Conservation (phyloP, 2,329 filamentous ascomycete species). For the Apiospora rasikravindrae region DNA sequence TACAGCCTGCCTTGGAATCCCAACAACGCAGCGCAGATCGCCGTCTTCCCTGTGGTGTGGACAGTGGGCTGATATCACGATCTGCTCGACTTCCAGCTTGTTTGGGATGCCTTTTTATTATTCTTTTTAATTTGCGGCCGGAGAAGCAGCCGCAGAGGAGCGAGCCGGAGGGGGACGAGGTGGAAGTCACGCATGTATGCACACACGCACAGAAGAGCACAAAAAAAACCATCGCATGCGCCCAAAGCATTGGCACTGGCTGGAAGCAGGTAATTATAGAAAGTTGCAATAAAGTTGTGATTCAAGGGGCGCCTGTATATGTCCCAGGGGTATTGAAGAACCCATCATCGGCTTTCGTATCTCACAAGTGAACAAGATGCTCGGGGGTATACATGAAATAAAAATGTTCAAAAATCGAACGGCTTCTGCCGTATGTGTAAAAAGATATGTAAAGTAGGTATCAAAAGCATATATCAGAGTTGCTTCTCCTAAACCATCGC, state of each 20-base stretch:
- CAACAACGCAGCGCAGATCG: neutral
- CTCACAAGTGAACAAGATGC: neutral
- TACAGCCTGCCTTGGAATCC: neutral
- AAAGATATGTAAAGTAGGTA: neutral
- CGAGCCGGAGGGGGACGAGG: neutral
- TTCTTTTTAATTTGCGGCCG: neutral
- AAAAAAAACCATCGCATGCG: neutral
- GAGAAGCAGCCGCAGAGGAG: too few species aligned
- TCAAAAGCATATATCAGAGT: neutral
- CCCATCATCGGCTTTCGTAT: neutral
- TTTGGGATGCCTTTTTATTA: neutral
- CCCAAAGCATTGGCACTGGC: neutral
- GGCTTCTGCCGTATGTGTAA: neutral
- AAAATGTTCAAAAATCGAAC: neutral
- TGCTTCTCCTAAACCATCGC: neutral
- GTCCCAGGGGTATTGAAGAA: neutral
- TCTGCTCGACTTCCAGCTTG: neutral
- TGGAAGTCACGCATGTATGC: neutral
- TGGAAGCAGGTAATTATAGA: neutral
- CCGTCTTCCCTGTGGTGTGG: neutral
- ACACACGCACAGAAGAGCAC: neutral
- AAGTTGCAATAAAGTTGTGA: neutral
- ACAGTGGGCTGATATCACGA: neutral
- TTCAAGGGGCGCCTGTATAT: slow-evolving; percentile 4
- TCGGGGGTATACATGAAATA: slow-evolving; percentile 15